These are phyloP conservation scores for Neonectria magnoliae DNA, from an alignment of 2,329 filamentous ascomycete species.

Conservation along the genomic window DNA sequence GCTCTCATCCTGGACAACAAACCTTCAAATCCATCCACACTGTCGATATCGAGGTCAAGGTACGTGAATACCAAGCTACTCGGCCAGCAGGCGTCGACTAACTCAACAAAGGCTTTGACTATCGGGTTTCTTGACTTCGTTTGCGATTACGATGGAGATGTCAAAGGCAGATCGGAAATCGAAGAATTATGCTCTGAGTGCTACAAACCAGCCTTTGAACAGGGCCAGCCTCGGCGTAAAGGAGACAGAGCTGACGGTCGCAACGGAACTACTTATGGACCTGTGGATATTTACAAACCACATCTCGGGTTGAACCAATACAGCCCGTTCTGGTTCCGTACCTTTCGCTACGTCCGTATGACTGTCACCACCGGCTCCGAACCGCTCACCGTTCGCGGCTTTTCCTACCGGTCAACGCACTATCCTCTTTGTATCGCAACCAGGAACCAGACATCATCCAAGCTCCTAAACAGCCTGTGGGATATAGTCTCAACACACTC, in stretches of 20 bases:
- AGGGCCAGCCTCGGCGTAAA: slow-evolving; percentile 8
- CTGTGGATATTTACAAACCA: slow-evolving; percentile 5
- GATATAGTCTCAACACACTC: slow-evolving; percentile 19
- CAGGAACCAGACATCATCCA: slow-evolving; percentile 5
- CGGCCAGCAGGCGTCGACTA: background rate
- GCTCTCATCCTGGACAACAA: background rate
- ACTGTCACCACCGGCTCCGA: background rate
- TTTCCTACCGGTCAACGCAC: slow-evolving; percentile 15
- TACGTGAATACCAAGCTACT: background rate
- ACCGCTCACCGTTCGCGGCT: slow-evolving; percentile 1
- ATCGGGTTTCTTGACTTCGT: slow-evolving; percentile 13
- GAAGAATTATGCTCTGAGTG: slow-evolving; percentile 11
- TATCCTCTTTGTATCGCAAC: slow-evolving; percentile 11
- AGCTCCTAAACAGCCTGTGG: slow-evolving; percentile 8
- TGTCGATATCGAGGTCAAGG: slow-evolving; percentile 20
- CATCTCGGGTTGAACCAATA: slow-evolving; percentile 10
- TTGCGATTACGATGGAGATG: background rate
- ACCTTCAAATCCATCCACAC: background rate
- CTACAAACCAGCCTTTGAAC: slow-evolving; percentile 14
- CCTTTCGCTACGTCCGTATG: slow-evolving; percentile 16
- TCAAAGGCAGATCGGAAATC: background rate
- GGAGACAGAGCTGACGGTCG: slow-evolving; percentile 8
- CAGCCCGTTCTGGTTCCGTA: slow-evolving; percentile 21
- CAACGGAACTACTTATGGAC: slow-evolving; percentile 8
- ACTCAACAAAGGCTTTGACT: background rate